A percentile compares a stretch with the other conserved stretches of the same genome.
phyloP scores from a whole-genome alignment of 805 yeast species.

The Kockiozyma suomiensis region DNA sequence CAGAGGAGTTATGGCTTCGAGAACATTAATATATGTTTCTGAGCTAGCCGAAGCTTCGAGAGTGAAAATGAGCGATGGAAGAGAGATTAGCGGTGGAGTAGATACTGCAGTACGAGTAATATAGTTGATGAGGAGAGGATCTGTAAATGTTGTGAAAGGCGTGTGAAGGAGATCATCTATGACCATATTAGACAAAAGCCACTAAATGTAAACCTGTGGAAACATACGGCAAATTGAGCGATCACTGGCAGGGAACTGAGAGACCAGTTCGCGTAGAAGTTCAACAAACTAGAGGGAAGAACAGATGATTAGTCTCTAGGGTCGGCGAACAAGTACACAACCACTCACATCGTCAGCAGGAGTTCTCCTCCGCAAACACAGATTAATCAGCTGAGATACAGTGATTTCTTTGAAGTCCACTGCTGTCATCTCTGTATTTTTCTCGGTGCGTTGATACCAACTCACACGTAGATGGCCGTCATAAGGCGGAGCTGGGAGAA shows the following conservation, averaged over 20 bases:
- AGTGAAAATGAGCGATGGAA: constrained; percentile 6
- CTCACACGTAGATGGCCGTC: no score
- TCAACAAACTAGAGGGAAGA: neutral
- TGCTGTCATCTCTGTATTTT: neutral
- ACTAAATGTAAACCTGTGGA: neutral
- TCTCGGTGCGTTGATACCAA: neutral
- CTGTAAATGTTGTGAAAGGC: constrained; percentile 22
- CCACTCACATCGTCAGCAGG: neutral
- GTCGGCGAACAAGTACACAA: neutral
- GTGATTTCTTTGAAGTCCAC: neutral
- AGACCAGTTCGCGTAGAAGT: neutral
- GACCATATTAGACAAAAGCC: neutral
- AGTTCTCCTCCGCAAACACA: constrained; percentile 6
- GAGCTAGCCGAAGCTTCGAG: neutral
- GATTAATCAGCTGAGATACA: neutral
- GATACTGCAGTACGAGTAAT: neutral
- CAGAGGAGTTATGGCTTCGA: constrained; percentile 14
- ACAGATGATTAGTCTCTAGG: neutral
- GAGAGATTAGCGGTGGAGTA: constrained; percentile 13
- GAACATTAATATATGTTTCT: neutral
- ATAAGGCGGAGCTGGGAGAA: neutral
- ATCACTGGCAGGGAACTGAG: neutral
- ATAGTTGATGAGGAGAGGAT: constrained; percentile 27
- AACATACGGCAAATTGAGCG: constrained; percentile 4
- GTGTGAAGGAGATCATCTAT: constrained; percentile 13